Evolutionary conservation across 306 rosid species (phyloP), one percentile per base, ranked within the genome.

Genomic region (Medicago lupulina): DNA sequence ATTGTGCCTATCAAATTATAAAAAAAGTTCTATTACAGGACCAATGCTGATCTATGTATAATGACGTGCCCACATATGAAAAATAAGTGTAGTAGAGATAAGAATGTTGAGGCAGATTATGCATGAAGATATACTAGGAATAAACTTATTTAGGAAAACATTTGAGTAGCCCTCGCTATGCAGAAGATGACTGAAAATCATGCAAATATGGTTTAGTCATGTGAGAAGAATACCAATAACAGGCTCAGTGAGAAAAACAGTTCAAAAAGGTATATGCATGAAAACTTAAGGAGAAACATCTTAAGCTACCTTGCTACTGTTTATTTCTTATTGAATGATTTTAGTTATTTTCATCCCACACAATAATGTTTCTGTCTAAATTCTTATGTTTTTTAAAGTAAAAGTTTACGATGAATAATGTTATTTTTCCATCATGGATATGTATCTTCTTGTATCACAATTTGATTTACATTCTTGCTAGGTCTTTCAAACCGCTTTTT

Each of bases 401-500:
- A 19, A 7, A 60, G 0, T 18, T 34, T 18, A 16, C 21, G 68
- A 63, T 70, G 21, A 10, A 25, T 23, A 23, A 23, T 23, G 28
- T 23, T 23, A 23, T 23, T 70, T 40, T 36, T 36, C 11, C 54
- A 25, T 39, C 38, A 57, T 38, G 8, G 9, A 69, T 51, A 63
- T 15, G 25, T 63, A 17, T 3, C 11, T 34, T 31, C n/a, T 34
- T 31, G 38, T 65, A 53, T 71, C 46, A 58, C 66, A 49, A 51
- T 67, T 64, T 75, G 67, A 55, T 70, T 75, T 41, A 6, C 67
- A 25, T 72, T 79, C 62, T 80, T 79, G 79, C 64, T 82, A 89
- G 97, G 97, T 73, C 93, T 94, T 76, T 73, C 86, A 62, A 94
- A 92, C 76, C 90, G 97, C 59, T 90, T 88, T 79, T 75, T 61